Base-by-base conservation (phyloP, 2,329 filamentous ascomycete species). In the Ascomycota sp. region DNA sequence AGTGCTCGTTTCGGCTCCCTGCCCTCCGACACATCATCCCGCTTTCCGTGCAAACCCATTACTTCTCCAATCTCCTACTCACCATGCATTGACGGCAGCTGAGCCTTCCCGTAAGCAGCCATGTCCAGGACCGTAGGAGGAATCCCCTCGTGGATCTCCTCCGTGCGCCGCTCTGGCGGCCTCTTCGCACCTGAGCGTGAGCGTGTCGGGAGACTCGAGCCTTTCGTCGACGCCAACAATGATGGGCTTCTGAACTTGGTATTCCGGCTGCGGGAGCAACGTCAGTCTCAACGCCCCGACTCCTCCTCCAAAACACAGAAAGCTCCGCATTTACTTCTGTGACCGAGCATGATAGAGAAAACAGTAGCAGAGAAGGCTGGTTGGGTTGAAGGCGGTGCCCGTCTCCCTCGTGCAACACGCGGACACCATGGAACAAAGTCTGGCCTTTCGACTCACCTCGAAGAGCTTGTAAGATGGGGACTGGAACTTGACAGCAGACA, bases 1-100 rank as follows among this genome's bases (percentile, higher is more conserved):
- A n/a, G n/a, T n/a, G n/a, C n/a, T n/a, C n/a, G n/a, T n/a, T n/a
- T n/a, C n/a, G n/a, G n/a, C 24, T 11, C 15, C 11, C 24, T 7
- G 11, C 15, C 25, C 13, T 4, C 25, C 25, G 24, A 13, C 8
- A n/a, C 4, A 7, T 25, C 4, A 13, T 4, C 24, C n/a, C n/a
- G n/a, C 24, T 12, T 13, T 25, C 6, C 9, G 15, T 7, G 9
- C 6, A 8, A 25, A 11, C 20, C 15, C n/a, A n/a, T n/a, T n/a
- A 13, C 23, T 15, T 3, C 5, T 7, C 8, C 7, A 23, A 8
- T 10, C 12, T 9, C n/a, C 20, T 15, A 74, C 81, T 59, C 61
- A 91, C 83, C 78, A 56, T 86, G 77, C 59, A 85, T 68, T 52
- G 75, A 76, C 52, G 75, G 64, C 55, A 73, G 63, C 52, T 77